A percentile compares a stretch with the other conserved stretches of the same genome.
Evolutionary conservation across 192 early-diverging fungal species (phyloP).

Genomic region (Backusella liffmaniae): DNA sequence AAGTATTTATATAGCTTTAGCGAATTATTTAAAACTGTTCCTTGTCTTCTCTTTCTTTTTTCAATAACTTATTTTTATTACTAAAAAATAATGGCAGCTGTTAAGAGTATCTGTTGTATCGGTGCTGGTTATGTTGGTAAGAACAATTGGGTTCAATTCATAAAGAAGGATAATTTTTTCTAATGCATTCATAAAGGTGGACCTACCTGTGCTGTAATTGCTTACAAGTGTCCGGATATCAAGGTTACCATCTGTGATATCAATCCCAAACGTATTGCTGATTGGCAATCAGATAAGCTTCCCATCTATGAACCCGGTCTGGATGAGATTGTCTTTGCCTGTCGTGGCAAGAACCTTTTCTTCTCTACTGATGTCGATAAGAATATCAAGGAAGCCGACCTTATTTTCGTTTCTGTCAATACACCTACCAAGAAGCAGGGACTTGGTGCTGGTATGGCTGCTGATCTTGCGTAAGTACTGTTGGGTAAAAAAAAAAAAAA

Average conservation of each 20-base stretch:
- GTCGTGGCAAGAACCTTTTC: slow-evolving; percentile 80
- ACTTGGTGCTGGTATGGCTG: slow-evolving; percentile 75
- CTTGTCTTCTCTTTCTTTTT: not conserved
- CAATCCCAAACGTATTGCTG: slow-evolving; percentile 74
- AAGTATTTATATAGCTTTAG: not conserved
- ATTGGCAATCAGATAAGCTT: slow-evolving; percentile 84
- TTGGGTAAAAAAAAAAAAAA: not conserved
- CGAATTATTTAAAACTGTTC: no score
- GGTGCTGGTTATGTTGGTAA: slow-evolving; percentile 95
- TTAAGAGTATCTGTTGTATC: slow-evolving; percentile 86
- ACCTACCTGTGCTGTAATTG: slow-evolving; percentile 91
- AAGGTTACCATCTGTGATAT: slow-evolving; percentile 90
- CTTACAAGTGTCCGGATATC: slow-evolving; percentile 83
- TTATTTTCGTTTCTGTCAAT: slow-evolving; percentile 95
- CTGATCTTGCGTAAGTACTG: slow-evolving; percentile 71
- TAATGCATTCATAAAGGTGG: slow-evolving; percentile 58
- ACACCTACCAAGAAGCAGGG: slow-evolving; percentile 83
- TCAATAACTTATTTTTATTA: not conserved
- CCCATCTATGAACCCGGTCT: slow-evolving; percentile 94
- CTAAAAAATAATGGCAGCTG: slow-evolving; percentile 4
- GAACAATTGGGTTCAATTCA: slow-evolving; percentile 10
- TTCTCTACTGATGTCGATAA: slow-evolving; percentile 83
- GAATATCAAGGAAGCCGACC: slow-evolving; percentile 74
- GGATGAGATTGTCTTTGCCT: slow-evolving; percentile 73
- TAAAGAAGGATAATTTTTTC: not conserved